Conservation (phyloP, 352 stramenopile genomes). For the Phytophthora aleatoria region DNA sequence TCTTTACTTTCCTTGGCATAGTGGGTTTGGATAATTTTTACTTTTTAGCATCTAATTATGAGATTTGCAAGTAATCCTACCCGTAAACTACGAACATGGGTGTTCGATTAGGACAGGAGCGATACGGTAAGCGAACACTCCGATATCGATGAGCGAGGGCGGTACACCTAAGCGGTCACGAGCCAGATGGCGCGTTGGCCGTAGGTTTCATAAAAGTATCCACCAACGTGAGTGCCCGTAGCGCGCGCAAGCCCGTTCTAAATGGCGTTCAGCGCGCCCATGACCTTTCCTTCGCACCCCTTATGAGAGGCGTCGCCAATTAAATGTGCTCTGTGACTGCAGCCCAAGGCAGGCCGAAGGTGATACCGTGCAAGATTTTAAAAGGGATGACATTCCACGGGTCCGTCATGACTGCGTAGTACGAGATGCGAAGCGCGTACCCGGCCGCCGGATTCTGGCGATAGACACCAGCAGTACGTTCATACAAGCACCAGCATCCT, state of each 20-base stretch:
- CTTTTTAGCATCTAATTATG: too few species aligned
- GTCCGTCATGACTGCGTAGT: slow-evolving; percentile 65
- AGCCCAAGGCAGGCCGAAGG: slow-evolving; percentile 68
- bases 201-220: slow-evolving; percentile 77
- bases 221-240: slow-evolving; percentile 63
- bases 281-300: slow-evolving; percentile 67
- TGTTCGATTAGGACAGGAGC: too few species aligned
- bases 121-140: slow-evolving; percentile 61
- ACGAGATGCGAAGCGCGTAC: slow-evolving; percentile 65
- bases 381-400: slow-evolving; percentile 74
- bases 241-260: slow-evolving; percentile 67
- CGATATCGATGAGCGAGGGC: slow-evolving; percentile 58
- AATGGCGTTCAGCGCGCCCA: slow-evolving; percentile 71
- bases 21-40: too few species aligned
- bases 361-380: slow-evolving; percentile 73
- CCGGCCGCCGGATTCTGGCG: too few species aligned
- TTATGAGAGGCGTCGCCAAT: slow-evolving; percentile 46
- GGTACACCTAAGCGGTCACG: slow-evolving; percentile 60
- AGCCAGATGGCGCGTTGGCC: slow-evolving; percentile 64
- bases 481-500: too few species aligned
- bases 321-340: slow-evolving; percentile 76
- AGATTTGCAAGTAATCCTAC: too few species aligned
- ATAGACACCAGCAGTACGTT: slow-evolving; percentile 55
- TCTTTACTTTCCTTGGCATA: too few species aligned
- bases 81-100: too few species aligned